Percentiles rank a stretch among this genome's conserved stretches.
These are phyloP conservation scores for Cadophora malorum DNA, from an alignment of 2,329 filamentous ascomycete genomes.

Conservation along the genomic window DNA sequence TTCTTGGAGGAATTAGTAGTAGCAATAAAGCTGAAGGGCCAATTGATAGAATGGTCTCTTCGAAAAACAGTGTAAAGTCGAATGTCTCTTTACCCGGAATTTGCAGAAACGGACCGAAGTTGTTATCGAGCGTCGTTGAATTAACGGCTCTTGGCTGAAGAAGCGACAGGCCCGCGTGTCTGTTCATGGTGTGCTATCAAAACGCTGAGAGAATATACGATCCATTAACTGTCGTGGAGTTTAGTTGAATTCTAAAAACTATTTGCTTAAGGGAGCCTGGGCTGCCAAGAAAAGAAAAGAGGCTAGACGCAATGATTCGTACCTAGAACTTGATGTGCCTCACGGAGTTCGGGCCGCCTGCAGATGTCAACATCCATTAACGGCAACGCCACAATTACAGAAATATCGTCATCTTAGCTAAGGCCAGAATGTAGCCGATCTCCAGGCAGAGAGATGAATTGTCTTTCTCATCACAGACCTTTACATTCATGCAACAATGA, in stretches of 20 bases:
- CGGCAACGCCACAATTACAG: not conserved
- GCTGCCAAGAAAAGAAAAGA: not conserved
- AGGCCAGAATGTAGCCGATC: not conserved
- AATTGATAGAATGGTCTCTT: conserved; percentile 42
- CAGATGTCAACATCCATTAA: not conserved
- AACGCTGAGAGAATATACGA: not conserved
- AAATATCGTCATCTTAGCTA: not conserved
- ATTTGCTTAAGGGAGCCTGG: not conserved
- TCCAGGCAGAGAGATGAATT: not conserved
- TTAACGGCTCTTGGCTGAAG: conserved; percentile 22
- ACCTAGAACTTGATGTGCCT: not conserved
- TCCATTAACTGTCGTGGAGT: not conserved
- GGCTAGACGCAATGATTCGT: not conserved
- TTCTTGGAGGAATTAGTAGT: conserved; percentile 30
- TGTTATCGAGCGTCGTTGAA: conserved; percentile 28
- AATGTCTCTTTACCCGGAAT: conserved; percentile 30
- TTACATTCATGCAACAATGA: not conserved
- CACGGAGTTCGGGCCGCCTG: not conserved
- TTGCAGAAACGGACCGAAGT: conserved; percentile 32
- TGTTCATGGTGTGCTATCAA: conserved; percentile 23
- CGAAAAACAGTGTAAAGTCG: conserved; percentile 43
- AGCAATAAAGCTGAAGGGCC: conserved; percentile 37
- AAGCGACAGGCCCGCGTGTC: not conserved
- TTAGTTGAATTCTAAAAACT: not conserved
- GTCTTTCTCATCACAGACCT: not conserved